Conservation (phyloP, 2,329 filamentous ascomycete species). For the Trichoderma cornu-damae region DNA sequence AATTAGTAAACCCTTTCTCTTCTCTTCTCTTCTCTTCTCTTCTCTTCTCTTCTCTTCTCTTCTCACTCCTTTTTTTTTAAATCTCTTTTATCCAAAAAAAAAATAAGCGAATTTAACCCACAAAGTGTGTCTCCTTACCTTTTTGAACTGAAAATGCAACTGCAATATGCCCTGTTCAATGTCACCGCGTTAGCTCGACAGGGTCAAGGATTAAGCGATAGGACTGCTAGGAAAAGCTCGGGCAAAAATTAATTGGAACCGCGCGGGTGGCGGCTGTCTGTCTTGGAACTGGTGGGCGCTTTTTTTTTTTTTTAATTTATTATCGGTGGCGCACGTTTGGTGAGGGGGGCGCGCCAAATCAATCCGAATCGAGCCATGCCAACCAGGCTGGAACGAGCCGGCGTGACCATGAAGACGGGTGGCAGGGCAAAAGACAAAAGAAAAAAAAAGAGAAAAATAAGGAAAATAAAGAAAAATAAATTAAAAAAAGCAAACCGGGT, state of each 20-base stretch:
- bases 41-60: neutral
- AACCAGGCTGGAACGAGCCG: neutral
- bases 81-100: neutral
- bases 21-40: neutral
- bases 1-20: conserved; percentile 21
- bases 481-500: conserved; percentile 20
- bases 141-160: conserved; percentile 98
- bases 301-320: too few species aligned
- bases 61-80: neutral
- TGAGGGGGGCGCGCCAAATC: conserved; percentile 9
- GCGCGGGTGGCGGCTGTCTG: conserved; percentile 18
- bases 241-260: conserved; percentile 13
- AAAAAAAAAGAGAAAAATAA: too few species aligned
- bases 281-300: neutral
- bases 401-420: neutral
- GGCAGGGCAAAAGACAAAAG: too few species aligned
- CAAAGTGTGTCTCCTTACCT: conserved; percentile 52
- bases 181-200: conserved; percentile 13
- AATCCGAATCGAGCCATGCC: conserved; percentile 12
- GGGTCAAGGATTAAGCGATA: conserved; percentile 13
- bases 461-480: too few species aligned
- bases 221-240: neutral
- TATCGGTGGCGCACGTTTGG: neutral
- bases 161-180: conserved; percentile 77
- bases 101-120: neutral